Evolutionary conservation across 1,139 yeast genomes (phyloP), one percentile per base, ranked within the genome.

Genomic region (Scheffersomyces stambukii): DNA sequence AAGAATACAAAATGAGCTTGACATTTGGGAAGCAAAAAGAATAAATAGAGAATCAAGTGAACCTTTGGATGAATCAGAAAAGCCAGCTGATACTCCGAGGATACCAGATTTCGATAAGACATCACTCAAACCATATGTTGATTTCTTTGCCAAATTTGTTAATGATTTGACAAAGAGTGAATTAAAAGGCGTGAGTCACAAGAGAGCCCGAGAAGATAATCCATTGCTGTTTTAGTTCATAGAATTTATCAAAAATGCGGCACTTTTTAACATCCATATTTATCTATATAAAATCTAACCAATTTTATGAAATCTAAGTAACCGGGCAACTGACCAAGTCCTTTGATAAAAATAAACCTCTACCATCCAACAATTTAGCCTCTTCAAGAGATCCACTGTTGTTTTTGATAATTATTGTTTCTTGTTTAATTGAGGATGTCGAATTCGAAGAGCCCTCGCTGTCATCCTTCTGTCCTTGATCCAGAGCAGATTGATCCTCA

Each of bases 121-220:
- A 0, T 66, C 81, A 19, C 60, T 89, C 47, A 81, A 76, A 42
- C 85, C 88, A 1, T 86, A 82, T 45, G 70, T 86, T 18, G 79
- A 77, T n/a, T 60, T 70, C 36, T 91, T 89, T 54, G 71, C 75
- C 21, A 62, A 60, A 29, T 83, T 77, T 54, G 93, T 85, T 9
- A 62, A 60, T 30, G 60, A 54, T 1, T 56, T 88, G 33, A 50
- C 77, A 19, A 74, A 72, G 39, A 76, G 73, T 13, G 89, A 81
- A 45, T 46, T 70, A 34, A 60, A 64, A 25, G 61, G 54, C 3
- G 37, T 41, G 5, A 54, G 55, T n/a, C n/a, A n/a, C 4, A 72
- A 74, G 47, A 61, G 81, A 53, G 65, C 63, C 32, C 59, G 71
- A 43, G 71, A 65, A 33, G 52, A 55, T 6, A n/a, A n/a, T n/a